A percentile compares a stretch with the other conserved stretches of the same genome.
Conservation (phyloP, 2,329 filamentous ascomycete genomes). For the Phialocephala sp. region DNA sequence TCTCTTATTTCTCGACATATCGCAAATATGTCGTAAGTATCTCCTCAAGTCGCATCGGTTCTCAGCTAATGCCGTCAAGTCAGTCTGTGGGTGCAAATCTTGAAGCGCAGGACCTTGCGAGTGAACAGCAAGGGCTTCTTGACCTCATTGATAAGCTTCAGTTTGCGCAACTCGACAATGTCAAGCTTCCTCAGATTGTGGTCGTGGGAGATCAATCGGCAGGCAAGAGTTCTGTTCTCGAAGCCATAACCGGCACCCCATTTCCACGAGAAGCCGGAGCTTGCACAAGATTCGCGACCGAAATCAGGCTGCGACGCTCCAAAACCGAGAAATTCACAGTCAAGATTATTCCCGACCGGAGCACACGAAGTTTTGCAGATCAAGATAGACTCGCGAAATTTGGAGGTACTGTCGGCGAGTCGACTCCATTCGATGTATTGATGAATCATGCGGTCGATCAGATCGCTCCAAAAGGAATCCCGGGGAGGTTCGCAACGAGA, state of each 20-base stretch:
- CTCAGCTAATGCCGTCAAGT: background rate
- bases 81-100: constrained; percentile 21
- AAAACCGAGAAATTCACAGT: constrained; percentile 21
- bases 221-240: constrained; percentile 41
- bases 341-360: constrained; percentile 19
- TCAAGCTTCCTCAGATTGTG: constrained; percentile 29
- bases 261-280: constrained; percentile 47
- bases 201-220: constrained; percentile 48
- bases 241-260: constrained; percentile 44
- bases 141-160: constrained; percentile 28
- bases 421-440: constrained; percentile 25
- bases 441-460: constrained; percentile 24
- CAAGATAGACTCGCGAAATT: constrained; percentile 20
- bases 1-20: background rate
- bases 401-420: constrained; percentile 21
- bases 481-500: constrained; percentile 24
- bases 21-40: constrained; percentile 4
- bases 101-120: constrained; percentile 19
- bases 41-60: background rate
- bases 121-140: constrained; percentile 23
- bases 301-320: constrained; percentile 47
- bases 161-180: constrained; percentile 26
- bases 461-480: constrained; percentile 23
- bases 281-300: constrained; percentile 51
- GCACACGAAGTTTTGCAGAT: constrained; percentile 16